phyloP scores from a whole-genome alignment of 441 rosid genomes.

The Mallotus japonicus region DNA sequence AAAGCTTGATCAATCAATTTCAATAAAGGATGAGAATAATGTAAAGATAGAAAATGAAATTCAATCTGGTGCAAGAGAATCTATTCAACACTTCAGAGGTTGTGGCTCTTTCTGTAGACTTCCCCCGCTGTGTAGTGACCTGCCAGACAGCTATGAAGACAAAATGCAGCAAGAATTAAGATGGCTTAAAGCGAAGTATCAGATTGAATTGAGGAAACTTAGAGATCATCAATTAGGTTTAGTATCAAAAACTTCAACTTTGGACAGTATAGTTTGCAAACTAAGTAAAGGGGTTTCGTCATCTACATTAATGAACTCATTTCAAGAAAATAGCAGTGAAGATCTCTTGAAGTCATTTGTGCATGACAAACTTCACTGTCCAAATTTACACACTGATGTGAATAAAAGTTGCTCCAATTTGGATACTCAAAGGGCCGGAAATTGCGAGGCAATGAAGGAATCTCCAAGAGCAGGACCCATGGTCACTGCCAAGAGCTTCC shows the following conservation, averaged over 20 bases:
- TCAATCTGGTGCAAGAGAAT: constrained; percentile 25
- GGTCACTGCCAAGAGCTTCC: constrained; percentile 32
- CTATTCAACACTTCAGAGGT: constrained; percentile 28
- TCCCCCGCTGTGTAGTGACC: constrained; percentile 36
- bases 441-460: constrained; percentile 27
- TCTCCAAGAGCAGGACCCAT: constrained; percentile 23
- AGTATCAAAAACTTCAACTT: constrained; percentile 25
- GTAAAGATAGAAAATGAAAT: constrained; percentile 27
- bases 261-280: constrained; percentile 18
- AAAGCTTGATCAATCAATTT: constrained; percentile 34
- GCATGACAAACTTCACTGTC: constrained; percentile 20
- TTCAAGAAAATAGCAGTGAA: constrained; percentile 20
- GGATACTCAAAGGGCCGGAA: constrained; percentile 33
- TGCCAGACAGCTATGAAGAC: constrained; percentile 35
- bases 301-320: constrained; percentile 14
- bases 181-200: constrained; percentile 76
- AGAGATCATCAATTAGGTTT: constrained; percentile 47
- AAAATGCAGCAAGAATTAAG: constrained; percentile 57
- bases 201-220: constrained; percentile 49
- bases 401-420: constrained; percentile 29
- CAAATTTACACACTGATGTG: constrained; percentile 16
- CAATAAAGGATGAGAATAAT: constrained; percentile 25
- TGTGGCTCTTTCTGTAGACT: constrained; percentile 38
- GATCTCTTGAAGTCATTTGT: constrained; percentile 16
- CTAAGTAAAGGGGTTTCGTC: constrained; percentile 13